Evolutionary conservation across 495 filamentous ascomycete species (phyloP).

Genomic region (Tuber calosporum): DNA sequence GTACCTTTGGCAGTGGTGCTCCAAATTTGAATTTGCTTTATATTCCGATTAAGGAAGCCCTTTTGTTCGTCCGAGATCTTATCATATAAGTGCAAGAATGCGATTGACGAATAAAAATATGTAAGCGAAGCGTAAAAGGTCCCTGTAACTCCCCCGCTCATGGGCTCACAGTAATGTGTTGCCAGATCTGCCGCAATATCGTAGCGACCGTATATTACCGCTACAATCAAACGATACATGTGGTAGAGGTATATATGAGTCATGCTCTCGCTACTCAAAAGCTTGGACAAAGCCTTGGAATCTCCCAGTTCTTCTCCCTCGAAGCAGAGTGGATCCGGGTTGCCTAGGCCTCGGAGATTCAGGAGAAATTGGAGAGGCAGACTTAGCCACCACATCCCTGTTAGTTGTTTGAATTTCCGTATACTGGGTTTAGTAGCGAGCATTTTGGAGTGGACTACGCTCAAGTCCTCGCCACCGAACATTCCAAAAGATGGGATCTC

Average conservation of each 20-base stretch:
- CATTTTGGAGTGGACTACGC: conserved; percentile 37
- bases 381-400: conserved; percentile 41
- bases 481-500: conserved; percentile 41
- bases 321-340: conserved; percentile 39
- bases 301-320: conserved; percentile 38
- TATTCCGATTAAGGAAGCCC: conserved; percentile 30
- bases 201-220: conserved; percentile 39
- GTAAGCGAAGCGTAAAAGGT: conserved; percentile 37
- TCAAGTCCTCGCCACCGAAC: conserved; percentile 36
- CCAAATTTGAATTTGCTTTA: conserved; percentile 35
- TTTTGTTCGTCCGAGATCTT: conserved; percentile 36
- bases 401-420: conserved; percentile 39
- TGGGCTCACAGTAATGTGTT: conserved; percentile 36
- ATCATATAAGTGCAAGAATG: conserved; percentile 35
- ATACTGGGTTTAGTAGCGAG: conserved; percentile 36
- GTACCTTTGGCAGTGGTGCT: conserved; percentile 36
- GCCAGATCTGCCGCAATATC: conserved; percentile 38
- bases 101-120: conserved; percentile 39
- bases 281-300: conserved; percentile 23
- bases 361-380: conserved; percentile 39
- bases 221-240: conserved; percentile 41
- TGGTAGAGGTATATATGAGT: conserved; percentile 42
- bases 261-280: conserved; percentile 38
- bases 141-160: conserved; percentile 31
- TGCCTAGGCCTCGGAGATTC: conserved; percentile 40